phyloP scores from a whole-genome alignment of 2,329 filamentous ascomycete genomes.

The Alternaria postmessia region DNA sequence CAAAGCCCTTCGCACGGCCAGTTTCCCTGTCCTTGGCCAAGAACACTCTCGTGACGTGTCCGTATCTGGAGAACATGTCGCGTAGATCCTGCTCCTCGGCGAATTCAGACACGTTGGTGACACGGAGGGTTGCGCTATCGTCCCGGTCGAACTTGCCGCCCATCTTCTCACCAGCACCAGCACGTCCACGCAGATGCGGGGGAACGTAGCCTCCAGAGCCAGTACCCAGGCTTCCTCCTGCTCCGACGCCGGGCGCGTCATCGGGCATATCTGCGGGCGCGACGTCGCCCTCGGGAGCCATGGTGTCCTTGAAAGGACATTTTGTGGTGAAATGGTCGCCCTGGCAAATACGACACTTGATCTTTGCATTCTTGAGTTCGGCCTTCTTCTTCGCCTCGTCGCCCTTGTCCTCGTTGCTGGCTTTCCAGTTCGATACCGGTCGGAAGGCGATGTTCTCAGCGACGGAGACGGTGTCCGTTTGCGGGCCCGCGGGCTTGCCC shows the following conservation, averaged over 20 bases:
- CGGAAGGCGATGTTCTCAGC: conserved; percentile 99
- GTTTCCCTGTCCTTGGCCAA: conserved; percentile 98
- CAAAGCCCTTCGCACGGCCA: conserved; percentile 95
- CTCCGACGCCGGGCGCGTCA: conserved; percentile 53
- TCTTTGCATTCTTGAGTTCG: conserved; percentile 95
- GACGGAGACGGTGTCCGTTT: conserved; percentile 87
- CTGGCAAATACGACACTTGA: conserved; percentile 99
- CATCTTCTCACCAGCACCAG: conserved; percentile 81
- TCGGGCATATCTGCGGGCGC: conserved; percentile 57
- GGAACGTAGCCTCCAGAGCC: conserved; percentile 91
- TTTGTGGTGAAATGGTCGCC: conserved; percentile 99
- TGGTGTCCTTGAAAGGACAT: conserved; percentile 99
- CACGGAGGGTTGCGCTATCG: conserved; percentile 92
- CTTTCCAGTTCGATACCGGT: conserved; percentile 92
- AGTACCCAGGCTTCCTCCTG: conserved; percentile 64
- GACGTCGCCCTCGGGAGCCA: conserved; percentile 77
- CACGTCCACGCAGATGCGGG: conserved; percentile 86
- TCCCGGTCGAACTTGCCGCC: conserved; percentile 94
- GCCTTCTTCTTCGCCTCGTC: conserved; percentile 76
- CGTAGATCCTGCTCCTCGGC: conserved; percentile 95
- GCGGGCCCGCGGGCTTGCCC: conserved; percentile 83
- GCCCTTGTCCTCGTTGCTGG: conserved; percentile 78
- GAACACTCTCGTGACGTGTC: conserved; percentile 96
- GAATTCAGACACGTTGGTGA: conserved; percentile 98
- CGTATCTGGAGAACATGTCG: conserved; percentile 97